These are phyloP conservation scores for Hypholoma fasciculare DNA, from an alignment of 768 basidiomycete genomes.

Conservation along the genomic window DNA sequence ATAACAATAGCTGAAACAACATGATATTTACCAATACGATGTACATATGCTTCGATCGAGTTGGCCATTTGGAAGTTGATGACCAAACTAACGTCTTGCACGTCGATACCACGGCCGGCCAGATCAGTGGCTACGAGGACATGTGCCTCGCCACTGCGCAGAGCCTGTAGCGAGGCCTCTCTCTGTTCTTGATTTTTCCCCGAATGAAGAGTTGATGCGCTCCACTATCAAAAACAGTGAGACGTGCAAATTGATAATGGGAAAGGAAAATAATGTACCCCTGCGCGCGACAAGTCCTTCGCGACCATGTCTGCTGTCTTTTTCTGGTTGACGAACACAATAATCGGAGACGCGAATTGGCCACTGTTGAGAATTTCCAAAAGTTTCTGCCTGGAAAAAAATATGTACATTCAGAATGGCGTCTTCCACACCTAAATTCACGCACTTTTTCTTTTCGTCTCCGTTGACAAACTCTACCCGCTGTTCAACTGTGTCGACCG, in stretches of 20 bases:
- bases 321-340: conserved; percentile 99
- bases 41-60: conserved; percentile 96
- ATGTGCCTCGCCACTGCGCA: conserved; percentile 85
- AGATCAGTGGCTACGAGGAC: conserved; percentile 96
- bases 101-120: conserved; percentile 98
- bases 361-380: conserved; percentile 93
- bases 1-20: conserved; percentile 13
- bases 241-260: not conserved
- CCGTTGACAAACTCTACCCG: conserved; percentile 89
- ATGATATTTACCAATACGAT: conserved; percentile 83
- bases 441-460: conserved; percentile 96
- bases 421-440: conserved; percentile 7
- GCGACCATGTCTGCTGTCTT: conserved; percentile 99
- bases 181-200: conserved; percentile 98
- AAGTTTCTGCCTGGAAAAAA: conserved; percentile 64
- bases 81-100: conserved; percentile 93
- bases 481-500: conserved; percentile 98
- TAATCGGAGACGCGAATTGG: conserved; percentile 85
- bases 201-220: conserved; percentile 88
- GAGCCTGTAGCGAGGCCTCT: conserved; percentile 84
- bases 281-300: conserved; percentile 88
- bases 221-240: conserved; percentile 58
- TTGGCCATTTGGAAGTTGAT: conserved; percentile 98
- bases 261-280: conserved; percentile 53
- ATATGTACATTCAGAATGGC: conserved; percentile 12